phyloP scores from a whole-genome alignment of 805 yeast species.

The Nakazawaea anatomiae region DNA sequence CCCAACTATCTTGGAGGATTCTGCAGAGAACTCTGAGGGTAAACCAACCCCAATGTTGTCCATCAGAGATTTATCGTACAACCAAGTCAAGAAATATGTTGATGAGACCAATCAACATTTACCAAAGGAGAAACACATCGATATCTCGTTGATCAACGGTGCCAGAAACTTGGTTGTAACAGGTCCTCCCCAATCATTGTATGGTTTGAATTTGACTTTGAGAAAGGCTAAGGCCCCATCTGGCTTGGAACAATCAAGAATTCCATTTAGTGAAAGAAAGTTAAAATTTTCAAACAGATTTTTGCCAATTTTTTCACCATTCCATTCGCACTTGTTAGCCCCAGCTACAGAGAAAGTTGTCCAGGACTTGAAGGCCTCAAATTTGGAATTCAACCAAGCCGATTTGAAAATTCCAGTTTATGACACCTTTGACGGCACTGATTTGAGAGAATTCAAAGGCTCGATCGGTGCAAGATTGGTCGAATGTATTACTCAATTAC shows the following conservation, averaged over 20 bases:
- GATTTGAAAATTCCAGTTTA: conserved; percentile 79
- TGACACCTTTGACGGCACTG: conserved; percentile 83
- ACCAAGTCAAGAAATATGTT: conserved; percentile 74
- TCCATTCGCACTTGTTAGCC: conserved; percentile 84
- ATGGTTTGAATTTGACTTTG: conserved; percentile 87
- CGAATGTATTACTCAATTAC: conserved; percentile 77
- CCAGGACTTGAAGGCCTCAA: conserved; percentile 56
- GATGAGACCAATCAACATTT: conserved; percentile 88
- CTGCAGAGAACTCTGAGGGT: conserved; percentile 92
- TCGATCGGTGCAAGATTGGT: conserved; percentile 66
- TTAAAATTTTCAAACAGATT: conserved; percentile 89
- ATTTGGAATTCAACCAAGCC: conserved; percentile 47
- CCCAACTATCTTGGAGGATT: conserved; percentile 88
- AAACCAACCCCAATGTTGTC: conserved; percentile 97
- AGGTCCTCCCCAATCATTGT: conserved; percentile 97
- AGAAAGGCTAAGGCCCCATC: conserved; percentile 93
- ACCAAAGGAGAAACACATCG: conserved; percentile 87
- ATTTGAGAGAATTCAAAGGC: conserved; percentile 52
- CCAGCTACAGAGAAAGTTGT: conserved; percentile 65
- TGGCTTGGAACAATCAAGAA: conserved; percentile 91
- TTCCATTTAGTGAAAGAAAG: conserved; percentile 92
- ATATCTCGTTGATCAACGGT: conserved; percentile 88
- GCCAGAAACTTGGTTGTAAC: conserved; percentile 92
- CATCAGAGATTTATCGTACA: conserved; percentile 76
- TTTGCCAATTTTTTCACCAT: conserved; percentile 92